Conservation (phyloP, 1,139 yeast species). For the Meyerozyma athensensis region DNA sequence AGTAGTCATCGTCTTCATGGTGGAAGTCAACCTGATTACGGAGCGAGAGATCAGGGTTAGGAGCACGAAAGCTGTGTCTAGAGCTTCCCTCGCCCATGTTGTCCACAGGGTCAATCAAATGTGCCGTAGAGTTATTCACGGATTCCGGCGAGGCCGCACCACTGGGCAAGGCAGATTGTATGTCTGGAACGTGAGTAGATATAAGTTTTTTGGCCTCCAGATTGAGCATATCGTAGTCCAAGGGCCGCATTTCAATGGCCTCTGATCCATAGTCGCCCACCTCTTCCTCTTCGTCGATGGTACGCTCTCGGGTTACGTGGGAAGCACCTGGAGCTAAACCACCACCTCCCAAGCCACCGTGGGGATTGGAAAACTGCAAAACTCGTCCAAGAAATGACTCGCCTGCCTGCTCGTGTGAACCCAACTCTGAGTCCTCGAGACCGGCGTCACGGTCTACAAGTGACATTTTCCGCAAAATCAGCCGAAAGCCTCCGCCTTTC, state of each 20-base stretch:
- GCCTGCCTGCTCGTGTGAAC: neutral
- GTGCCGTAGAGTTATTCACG: slow-evolving; percentile 8
- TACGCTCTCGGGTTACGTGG: slow-evolving; percentile 16
- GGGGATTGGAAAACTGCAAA: slow-evolving; percentile 21
- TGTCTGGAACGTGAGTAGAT: slow-evolving; percentile 31
- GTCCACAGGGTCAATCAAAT: slow-evolving; percentile 10
- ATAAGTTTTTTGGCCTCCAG: slow-evolving; percentile 40
- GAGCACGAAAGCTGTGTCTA: slow-evolving; percentile 28
- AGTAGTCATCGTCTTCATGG: slow-evolving; percentile 30
- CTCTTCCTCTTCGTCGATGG: slow-evolving; percentile 21
- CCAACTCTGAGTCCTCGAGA: slow-evolving; percentile 19
- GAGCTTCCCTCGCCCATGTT: slow-evolving; percentile 6
- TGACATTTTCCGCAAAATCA: slow-evolving; percentile 34
- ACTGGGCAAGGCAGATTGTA: slow-evolving; percentile 1
- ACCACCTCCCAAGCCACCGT: slow-evolving; percentile 34
- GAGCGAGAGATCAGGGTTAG: slow-evolving; percentile 42
- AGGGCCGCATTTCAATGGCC: slow-evolving; percentile 30
- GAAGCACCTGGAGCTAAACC: slow-evolving; percentile 43
- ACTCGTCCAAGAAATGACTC: slow-evolving; percentile 41
- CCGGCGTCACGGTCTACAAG: slow-evolving; percentile 10
- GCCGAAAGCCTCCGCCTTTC: slow-evolving; percentile 20
- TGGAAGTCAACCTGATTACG: slow-evolving; percentile 25
- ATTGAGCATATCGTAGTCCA: slow-evolving; percentile 32
- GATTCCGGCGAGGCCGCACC: neutral
- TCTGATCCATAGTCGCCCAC: slow-evolving; percentile 13